Conservation (phyloP, 2,329 filamentous ascomycete genomes). For the Penicillium janthinellum region DNA sequence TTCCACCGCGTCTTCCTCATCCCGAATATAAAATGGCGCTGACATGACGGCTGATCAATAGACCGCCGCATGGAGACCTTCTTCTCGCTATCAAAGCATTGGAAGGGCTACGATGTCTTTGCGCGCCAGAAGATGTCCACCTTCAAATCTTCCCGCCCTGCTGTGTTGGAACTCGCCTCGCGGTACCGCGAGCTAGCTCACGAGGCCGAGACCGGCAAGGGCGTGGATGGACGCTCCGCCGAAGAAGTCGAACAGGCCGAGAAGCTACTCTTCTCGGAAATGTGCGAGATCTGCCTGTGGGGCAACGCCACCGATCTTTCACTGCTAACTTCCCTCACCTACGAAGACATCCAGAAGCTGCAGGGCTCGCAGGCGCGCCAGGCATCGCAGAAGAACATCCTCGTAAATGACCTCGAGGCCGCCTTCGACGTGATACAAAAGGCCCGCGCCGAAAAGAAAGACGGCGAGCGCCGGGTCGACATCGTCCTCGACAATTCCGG, state of each 20-base stretch:
- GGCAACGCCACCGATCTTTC: constrained; percentile 95
- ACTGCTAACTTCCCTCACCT: constrained; percentile 83
- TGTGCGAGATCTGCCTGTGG: constrained; percentile 97
- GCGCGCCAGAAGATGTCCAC: constrained; percentile 86
- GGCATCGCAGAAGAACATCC: constrained; percentile 83
- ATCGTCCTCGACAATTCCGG: constrained; percentile 97
- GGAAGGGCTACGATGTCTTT: constrained; percentile 91
- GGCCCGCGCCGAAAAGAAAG: constrained; percentile 59
- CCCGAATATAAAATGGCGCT: constrained; percentile 17
- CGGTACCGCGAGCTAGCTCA: constrained; percentile 73
- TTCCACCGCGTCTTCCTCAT: background rate
- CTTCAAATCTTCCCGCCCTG: constrained; percentile 87
- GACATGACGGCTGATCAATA: constrained; percentile 27
- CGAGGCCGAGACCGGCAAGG: constrained; percentile 62
- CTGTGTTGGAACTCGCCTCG: constrained; percentile 78
- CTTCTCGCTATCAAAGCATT: constrained; percentile 75
- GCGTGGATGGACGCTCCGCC: constrained; percentile 34
- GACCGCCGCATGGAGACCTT: constrained; percentile 74
- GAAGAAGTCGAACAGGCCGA: constrained; percentile 67
- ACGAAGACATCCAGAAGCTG: constrained; percentile 95
- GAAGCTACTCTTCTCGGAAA: constrained; percentile 79
- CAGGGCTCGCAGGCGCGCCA: constrained; percentile 88
- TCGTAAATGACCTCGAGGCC: constrained; percentile 78
- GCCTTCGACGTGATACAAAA: constrained; percentile 57
- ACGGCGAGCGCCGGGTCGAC: constrained; percentile 74